Conservation (phyloP, 1,284 basidiomycete genomes). For the Fistulina hepatica region DNA sequence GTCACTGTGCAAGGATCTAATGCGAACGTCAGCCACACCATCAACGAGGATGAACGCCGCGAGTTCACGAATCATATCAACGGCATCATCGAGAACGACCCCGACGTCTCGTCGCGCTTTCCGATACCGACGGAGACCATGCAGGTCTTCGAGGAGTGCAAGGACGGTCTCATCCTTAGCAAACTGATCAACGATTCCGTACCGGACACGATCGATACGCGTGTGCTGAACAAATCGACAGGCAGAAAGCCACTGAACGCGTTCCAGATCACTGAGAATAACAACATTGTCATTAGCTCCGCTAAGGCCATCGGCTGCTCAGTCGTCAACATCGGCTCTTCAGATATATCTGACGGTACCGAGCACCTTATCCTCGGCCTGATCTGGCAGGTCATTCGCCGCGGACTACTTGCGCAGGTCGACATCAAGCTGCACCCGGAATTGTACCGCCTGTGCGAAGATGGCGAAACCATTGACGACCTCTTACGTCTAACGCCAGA, state of each 20-base stretch:
- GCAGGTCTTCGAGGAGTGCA: slow-evolving; percentile 97
- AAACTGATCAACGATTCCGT: slow-evolving; percentile 99
- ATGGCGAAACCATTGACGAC: slow-evolving; percentile 95
- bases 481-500: slow-evolving; percentile 90
- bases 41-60: slow-evolving; percentile 93
- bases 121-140: slow-evolving; percentile 97
- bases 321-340: slow-evolving; percentile 95
- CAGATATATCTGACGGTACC: slow-evolving; percentile 85
- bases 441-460: slow-evolving; percentile 89
- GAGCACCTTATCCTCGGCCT: slow-evolving; percentile 98
- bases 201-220: slow-evolving; percentile 96
- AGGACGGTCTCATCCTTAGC: slow-evolving; percentile 91
- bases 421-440: slow-evolving; percentile 98
- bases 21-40: slow-evolving; percentile 93
- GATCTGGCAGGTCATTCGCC: slow-evolving; percentile 97
- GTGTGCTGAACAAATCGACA: slow-evolving; percentile 88
- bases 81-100: slow-evolving; percentile 80
- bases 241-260: slow-evolving; percentile 75
- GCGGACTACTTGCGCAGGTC: slow-evolving; percentile 88
- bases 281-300: slow-evolving; percentile 98
- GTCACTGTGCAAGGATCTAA: slow-evolving; percentile 94
- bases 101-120: slow-evolving; percentile 72
- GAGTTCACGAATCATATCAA: slow-evolving; percentile 99
- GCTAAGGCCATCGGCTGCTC: slow-evolving; percentile 97
- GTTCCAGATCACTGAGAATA: slow-evolving; percentile 99